Conservation (phyloP, 495 filamentous ascomycete species). For the Penicillium riverlandense region DNA sequence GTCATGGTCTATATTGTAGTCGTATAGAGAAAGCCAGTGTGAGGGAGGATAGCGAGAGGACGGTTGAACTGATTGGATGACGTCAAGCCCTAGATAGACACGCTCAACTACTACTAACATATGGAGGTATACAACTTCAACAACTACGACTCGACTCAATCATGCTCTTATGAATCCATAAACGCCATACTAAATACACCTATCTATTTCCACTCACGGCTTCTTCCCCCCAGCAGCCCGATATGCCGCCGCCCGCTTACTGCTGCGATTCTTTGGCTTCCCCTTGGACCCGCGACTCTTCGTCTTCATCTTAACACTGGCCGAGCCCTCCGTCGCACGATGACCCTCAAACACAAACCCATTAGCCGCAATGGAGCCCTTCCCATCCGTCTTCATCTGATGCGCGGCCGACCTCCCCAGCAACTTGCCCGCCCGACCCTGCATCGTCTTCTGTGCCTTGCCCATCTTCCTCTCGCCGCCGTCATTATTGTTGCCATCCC, state of each 20-base stretch:
- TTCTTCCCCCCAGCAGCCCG: constrained; percentile 49
- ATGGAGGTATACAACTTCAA: background rate
- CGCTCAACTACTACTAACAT: too few species aligned
- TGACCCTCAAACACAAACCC: constrained; percentile 84
- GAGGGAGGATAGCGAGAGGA: too few species aligned
- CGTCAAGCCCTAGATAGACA: too few species aligned
- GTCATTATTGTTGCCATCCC: constrained; percentile 38
- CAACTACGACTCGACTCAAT: background rate
- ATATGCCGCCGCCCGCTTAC: constrained; percentile 59
- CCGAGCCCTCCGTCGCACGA: constrained; percentile 64
- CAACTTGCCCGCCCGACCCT: constrained; percentile 75
- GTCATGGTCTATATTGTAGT: too few species aligned
- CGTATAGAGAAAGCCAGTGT: too few species aligned
- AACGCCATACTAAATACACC: constrained; percentile 7
- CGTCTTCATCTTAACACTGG: constrained; percentile 49
- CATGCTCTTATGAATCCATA: constrained; percentile 15
- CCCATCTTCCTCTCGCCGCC: constrained; percentile 42
- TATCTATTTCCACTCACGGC: constrained; percentile 8
- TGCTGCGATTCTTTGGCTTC: constrained; percentile 44
- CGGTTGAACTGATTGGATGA: too few species aligned
- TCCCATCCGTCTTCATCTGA: constrained; percentile 44
- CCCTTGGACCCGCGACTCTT: constrained; percentile 53
- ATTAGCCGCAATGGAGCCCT: constrained; percentile 37
- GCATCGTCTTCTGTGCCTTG: constrained; percentile 60
- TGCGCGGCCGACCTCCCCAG: constrained; percentile 72